Percentiles rank a stretch among this genome's conserved stretches.
Evolutionary conservation across 78 protist genomes (phyloP).

Genomic region (Acrasis kona): DNA sequence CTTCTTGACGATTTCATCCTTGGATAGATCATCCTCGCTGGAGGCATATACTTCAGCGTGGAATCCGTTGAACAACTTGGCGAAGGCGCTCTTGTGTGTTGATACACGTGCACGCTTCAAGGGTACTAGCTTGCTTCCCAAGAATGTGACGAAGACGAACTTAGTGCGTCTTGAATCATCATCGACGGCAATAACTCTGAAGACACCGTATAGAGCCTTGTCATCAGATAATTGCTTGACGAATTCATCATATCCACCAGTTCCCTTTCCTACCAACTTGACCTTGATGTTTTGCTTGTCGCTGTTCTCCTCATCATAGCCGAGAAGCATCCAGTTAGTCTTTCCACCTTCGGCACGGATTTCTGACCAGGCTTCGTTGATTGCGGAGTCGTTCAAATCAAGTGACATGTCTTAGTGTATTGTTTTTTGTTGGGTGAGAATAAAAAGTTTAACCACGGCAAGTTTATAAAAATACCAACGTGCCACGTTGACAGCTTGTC

Average conservation of each 20-base stretch:
- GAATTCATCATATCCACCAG: conserved; percentile 1
- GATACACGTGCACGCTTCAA: conserved; percentile 14
- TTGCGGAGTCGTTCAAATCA: background rate
- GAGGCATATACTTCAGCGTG: background rate
- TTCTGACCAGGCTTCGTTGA: background rate
- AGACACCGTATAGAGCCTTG: background rate
- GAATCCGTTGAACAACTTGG: background rate
- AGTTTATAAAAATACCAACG: background rate
- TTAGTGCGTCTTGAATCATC: conserved; percentile 2
- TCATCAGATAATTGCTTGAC: background rate
- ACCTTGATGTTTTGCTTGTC: no score
- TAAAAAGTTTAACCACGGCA: background rate
- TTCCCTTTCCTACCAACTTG: background rate
- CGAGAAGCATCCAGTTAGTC: background rate
- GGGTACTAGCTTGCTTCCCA: conserved; percentile 16
- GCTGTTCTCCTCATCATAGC: background rate
- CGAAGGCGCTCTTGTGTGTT: background rate
- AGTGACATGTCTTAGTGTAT: background rate
- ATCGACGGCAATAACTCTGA: background rate
- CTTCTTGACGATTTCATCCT: background rate
- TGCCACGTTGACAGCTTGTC: no score
- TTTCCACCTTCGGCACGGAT: background rate
- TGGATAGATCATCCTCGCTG: background rate
- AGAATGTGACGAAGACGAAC: background rate
- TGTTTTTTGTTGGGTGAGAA: background rate